Base-by-base conservation (phyloP, 2,329 filamentous ascomycete species). In the Acrocalymma vagum region DNA sequence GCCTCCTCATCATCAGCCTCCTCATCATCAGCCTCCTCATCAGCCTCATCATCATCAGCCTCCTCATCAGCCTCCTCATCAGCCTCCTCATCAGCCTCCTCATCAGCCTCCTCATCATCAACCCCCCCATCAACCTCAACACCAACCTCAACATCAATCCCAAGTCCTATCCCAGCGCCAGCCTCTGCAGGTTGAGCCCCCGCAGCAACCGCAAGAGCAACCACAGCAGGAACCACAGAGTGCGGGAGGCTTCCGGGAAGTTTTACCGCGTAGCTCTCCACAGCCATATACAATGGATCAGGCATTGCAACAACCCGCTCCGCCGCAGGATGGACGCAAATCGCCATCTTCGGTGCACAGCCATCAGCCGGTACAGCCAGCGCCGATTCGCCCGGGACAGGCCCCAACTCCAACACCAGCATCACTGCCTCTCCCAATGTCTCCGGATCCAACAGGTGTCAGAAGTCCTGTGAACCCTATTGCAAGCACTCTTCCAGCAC, bases 221-320 rank as follows among this genome's bases (percentile, higher is more conserved):
- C 23, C 8, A 8, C n/a, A n/a, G n/a, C n/a, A n/a, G n/a, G n/a
- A n/a, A n/a, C 17, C 28, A 10, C 48, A 47, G 17, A 23, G 20
- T 29, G 53, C 46, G 14, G 58, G 62, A 21, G 66, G 65, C 6
- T 71, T 67, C 38, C 56, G 58, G 20, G 67, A 71, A 34, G 43
- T 71, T 9, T 42, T 69, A 21, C 67, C 67, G 8, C 60, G 60
- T 15, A 53, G 40, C 37, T 61, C 63, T 20, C 55, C 62, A 6
- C 62, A 66, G 16, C 52, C 60, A 21, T 60, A 63, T 38, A 29
- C 48, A 9, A 28, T 55, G 24, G 31, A 48, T 13, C 52, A 53
- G 16, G 29, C 42, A 17, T 38, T 45, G 15, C 52, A 47, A 10
- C 44, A 39, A 18, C 38, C 23, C 10, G 16, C 31, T 5, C 21